These are phyloP conservation scores for Lomentospora prolificans DNA, from an alignment of 2,329 filamentous ascomycete species.

Conservation along the genomic window DNA sequence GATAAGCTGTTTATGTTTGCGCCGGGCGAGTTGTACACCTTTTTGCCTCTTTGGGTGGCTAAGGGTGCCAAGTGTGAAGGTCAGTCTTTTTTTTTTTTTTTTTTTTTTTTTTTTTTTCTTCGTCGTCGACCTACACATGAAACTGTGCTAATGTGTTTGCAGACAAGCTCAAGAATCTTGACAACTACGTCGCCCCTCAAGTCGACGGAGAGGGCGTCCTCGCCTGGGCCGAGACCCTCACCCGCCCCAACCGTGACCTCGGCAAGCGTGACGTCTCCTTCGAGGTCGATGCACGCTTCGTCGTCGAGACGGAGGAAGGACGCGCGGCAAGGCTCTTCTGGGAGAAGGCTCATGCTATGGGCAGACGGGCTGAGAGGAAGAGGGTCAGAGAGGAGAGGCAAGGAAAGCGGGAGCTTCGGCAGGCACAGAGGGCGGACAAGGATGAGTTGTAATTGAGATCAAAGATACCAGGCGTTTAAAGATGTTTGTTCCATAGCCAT, in stretches of 20 bases:
- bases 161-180: slow-evolving; percentile 1
- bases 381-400: slow-evolving; percentile 32
- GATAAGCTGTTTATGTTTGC: slow-evolving; percentile 37
- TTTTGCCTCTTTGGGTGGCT: slow-evolving; percentile 39
- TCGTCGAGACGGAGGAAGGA: slow-evolving; percentile 8
- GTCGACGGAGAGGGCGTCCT: background rate
- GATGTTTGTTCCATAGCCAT: too few species aligned
- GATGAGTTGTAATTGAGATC: slow-evolving; percentile 1
- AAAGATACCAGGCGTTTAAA: background rate
- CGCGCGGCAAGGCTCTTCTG: slow-evolving; percentile 5
- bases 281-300: slow-evolving; percentile 2
- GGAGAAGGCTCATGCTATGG: slow-evolving; percentile 5
- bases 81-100: slow-evolving; percentile 15
- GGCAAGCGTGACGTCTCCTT: slow-evolving; percentile 7
- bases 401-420: slow-evolving; percentile 38
- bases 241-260: slow-evolving; percentile 1
- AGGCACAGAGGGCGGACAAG: slow-evolving; percentile 21
- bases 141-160: too few species aligned
- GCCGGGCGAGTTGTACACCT: slow-evolving; percentile 38
- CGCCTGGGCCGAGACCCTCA: background rate
- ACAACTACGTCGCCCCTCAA: background rate
- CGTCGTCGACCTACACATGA: too few species aligned
- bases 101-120: background rate
- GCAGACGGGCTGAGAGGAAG: slow-evolving; percentile 20
- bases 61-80: slow-evolving; percentile 31